phyloP scores from a whole-genome alignment of 148 eudicot genomes.

The Mesembryanthemum crystallinum region DNA sequence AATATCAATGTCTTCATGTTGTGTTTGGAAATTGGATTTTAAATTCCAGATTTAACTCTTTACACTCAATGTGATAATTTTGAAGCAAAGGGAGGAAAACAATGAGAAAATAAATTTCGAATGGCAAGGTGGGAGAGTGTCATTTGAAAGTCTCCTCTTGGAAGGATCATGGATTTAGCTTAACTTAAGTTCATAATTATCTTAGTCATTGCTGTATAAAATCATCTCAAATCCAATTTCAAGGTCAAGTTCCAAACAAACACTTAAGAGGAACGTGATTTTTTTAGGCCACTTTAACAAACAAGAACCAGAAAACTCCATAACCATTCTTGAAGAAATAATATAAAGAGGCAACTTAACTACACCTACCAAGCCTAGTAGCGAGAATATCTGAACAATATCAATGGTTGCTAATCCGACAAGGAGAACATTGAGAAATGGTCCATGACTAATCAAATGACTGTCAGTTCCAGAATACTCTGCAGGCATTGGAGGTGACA shows the following conservation, averaged over 20 bases:
- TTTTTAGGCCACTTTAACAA: not conserved
- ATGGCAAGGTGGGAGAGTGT: no score
- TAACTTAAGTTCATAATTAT: no score
- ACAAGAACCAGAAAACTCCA: not conserved
- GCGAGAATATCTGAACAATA: slow-evolving; percentile 79
- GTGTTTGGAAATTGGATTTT: no score
- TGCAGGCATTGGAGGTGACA: slow-evolving; percentile 70
- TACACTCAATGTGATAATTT: no score
- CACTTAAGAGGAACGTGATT: not conserved
- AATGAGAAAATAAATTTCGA: no score
- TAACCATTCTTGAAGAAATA: not conserved
- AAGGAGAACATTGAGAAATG: slow-evolving; percentile 73
- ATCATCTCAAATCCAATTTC: no score
- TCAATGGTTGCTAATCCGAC: slow-evolving; percentile 78
- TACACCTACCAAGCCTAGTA: slow-evolving; percentile 82
- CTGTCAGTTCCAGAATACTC: slow-evolving; percentile 71
- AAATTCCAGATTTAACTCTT: no score
- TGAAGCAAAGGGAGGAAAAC: no score
- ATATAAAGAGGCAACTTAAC: slow-evolving; percentile 7
- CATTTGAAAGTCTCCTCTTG: no score
- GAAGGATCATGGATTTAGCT: no score
- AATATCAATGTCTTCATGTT: no score
- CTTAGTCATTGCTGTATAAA: not conserved
- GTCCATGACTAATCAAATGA: slow-evolving; percentile 68
- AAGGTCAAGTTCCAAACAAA: not conserved